Evolutionary conservation across 2,329 filamentous ascomycete species (phyloP).

Genomic region (Cyanodermella asteris): DNA sequence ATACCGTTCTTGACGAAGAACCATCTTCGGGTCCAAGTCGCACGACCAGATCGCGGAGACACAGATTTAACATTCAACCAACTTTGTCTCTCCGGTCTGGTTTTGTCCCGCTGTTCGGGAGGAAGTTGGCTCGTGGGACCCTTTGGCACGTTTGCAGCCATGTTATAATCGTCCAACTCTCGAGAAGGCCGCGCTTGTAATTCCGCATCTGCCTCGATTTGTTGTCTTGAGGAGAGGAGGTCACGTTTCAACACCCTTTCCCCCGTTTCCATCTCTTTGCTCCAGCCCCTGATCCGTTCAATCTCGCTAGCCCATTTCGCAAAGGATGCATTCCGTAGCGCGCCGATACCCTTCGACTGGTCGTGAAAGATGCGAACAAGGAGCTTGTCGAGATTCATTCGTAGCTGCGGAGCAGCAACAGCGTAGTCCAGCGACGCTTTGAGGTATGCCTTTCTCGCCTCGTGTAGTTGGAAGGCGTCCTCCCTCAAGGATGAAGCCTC

Average conservation of each 20-base stretch:
- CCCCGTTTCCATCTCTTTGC: constrained; percentile 78
- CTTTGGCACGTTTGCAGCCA: constrained; percentile 65
- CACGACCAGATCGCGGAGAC: constrained; percentile 70
- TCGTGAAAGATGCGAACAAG: constrained; percentile 69
- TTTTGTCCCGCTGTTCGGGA: constrained; percentile 26
- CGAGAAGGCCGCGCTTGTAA: constrained; percentile 55
- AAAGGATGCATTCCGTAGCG: constrained; percentile 48
- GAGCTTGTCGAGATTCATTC: constrained; percentile 64
- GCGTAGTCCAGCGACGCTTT: constrained; percentile 89
- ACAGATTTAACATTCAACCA: constrained; percentile 74
- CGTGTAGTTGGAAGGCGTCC: constrained; percentile 88
- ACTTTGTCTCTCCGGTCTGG: constrained; percentile 61
- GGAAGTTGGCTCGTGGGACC: constrained; percentile 35
- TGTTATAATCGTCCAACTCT: constrained; percentile 79
- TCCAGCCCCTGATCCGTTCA: constrained; percentile 81
- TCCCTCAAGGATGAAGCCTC: constrained; percentile 79
- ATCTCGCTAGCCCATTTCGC: constrained; percentile 56
- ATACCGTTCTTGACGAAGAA: constrained; percentile 91
- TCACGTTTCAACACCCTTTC: constrained; percentile 68
- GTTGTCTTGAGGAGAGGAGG: constrained; percentile 53
- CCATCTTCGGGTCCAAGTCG: constrained; percentile 81
- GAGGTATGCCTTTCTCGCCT: constrained; percentile 74
- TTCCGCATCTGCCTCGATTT: constrained; percentile 61
- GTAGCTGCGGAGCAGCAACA: constrained; percentile 64
- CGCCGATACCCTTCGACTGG: constrained; percentile 71